Evolutionary conservation across 768 basidiomycete genomes (phyloP), one percentile per base, ranked within the genome.

Genomic region (Gymnopilus junonius): DNA sequence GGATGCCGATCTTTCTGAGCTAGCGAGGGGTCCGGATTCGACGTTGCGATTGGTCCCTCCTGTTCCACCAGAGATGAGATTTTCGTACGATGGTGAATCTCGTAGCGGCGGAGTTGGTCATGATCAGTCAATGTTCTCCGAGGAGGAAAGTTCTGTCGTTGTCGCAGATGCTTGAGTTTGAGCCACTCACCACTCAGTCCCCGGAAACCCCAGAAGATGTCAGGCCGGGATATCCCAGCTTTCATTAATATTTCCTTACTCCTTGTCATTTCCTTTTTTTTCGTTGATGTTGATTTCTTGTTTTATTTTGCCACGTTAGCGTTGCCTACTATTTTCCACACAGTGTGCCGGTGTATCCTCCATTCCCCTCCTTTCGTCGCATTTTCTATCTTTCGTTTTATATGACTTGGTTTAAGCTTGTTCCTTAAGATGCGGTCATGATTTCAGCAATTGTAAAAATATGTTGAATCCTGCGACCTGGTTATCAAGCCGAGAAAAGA

Each of bases 21-120:
- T 53, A 29, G 40, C 45, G 32, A 63, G 65, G 42, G 61, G 65
- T 11, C 70, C 69, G 12, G 66, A 65, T 58, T 68, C 72, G 39
- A 73, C 72, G 27, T 51, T 73, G 59, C 56, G 72, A 15, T 51
- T 73, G 51, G 72, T 73, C 14, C 69, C 72, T 40, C 54, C 14
- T 10, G 27, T 40, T 25, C 54, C 37, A 5, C 6, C 12, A n/a
- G 37, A 40, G n/a, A 29, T 39, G 54, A 40, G 34, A 23, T 17
- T 39, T 11, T 55, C 54, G 35, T 55, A 40, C 29, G 37, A n/a
- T 12, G 54, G 54, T 8, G 54, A 40, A 27, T 17, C 17, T 15
- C 14, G 27, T 32, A 12, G 17, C n/a, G 27, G 7, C n/a, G 40
- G 40, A 27, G n/a, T 10, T 6, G 23, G 29, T 25, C 23, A 50